Evolutionary conservation across 768 basidiomycete species (phyloP), one percentile per base, ranked within the genome.

Genomic region (Lepiota brunneoincarnata): DNA sequence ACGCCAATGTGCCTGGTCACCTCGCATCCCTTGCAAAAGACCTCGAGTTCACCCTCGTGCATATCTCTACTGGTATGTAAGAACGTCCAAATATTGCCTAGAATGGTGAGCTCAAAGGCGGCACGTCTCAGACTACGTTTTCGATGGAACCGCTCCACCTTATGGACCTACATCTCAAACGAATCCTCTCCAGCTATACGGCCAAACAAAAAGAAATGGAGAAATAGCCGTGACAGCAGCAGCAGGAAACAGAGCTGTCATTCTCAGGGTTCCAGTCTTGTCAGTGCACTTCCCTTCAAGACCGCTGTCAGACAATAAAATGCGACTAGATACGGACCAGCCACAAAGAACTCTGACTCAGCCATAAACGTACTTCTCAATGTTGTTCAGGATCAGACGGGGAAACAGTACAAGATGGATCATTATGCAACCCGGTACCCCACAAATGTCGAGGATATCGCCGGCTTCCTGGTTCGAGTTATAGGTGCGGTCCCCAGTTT

Each of bases 381-480:
- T 66, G 76, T 96, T 31, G 91, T 97, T 0, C 75, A 83, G 56
- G 91, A 95, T 64, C 90, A 89, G 60, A 89, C 87, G 4, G 91
- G 90, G 2, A 94, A 94, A 71, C 74, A 72, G 34, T 94, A 94
- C 75, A 92, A 86, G 68, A 98, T 98, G 96, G 96, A 99, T 66
- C 87, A 96, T 67, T 96, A 86, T 65, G 93, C 92, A 21, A 91
- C 87, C 15, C 81, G 96, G 24, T 96, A 89, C 71, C 96, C 96
- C 0, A 98, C 96, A 21, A 93, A 93, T 62, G 86, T 92, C 10
- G 63, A 86, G 28, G 95, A 98, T 64, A 87, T 98, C 50, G 93
- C 89, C 2, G 75, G 82, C 18, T 95, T 96, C 63, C 76, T 98
- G 28, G 84, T 86, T 39, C 84, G 89, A 36, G 75, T 96, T 3